These are phyloP conservation scores for Saccharomyces paradoxus DNA, from an alignment of 805 yeast genomes.

Conservation along the genomic window DNA sequence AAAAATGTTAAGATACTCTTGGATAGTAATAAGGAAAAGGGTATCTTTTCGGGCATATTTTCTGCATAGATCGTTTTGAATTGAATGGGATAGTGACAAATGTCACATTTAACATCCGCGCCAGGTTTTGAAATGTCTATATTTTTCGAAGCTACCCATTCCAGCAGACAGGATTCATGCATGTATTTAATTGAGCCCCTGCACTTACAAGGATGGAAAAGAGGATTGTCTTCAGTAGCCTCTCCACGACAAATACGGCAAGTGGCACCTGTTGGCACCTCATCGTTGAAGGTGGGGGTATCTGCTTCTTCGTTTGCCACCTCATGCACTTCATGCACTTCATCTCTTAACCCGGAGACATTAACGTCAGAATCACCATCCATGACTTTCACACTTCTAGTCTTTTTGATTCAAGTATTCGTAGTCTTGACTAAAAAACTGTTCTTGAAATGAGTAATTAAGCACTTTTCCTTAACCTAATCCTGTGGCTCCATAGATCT, in stretches of 20 bases:
- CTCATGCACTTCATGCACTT: background rate
- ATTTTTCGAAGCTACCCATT: conserved; percentile 58
- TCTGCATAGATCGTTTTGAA: conserved; percentile 60
- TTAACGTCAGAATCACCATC: background rate
- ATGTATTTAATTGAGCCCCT: conserved; percentile 88
- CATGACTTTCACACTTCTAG: conserved; percentile 1
- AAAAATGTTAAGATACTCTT: conserved; percentile 29
- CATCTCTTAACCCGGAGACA: background rate
- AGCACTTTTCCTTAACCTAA: background rate
- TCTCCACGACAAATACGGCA: conserved; percentile 96
- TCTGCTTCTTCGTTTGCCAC: background rate
- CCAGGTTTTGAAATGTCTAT: conserved; percentile 27
- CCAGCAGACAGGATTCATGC: conserved; percentile 84
- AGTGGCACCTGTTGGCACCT: conserved; percentile 27
- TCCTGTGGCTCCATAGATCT: background rate
- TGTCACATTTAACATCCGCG: conserved; percentile 68
- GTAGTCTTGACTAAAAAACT: background rate
- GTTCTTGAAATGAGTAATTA: background rate
- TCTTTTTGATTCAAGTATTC: background rate
- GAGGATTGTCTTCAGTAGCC: conserved; percentile 66
- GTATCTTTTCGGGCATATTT: conserved; percentile 57
- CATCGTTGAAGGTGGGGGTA: background rate
- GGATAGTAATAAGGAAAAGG: conserved; percentile 40
- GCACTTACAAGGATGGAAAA: conserved; percentile 88
- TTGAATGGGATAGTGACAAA: conserved; percentile 69